These are phyloP conservation scores for Lactarius sp. DNA, from an alignment of 768 basidiomycete species.

Conservation along the genomic window DNA sequence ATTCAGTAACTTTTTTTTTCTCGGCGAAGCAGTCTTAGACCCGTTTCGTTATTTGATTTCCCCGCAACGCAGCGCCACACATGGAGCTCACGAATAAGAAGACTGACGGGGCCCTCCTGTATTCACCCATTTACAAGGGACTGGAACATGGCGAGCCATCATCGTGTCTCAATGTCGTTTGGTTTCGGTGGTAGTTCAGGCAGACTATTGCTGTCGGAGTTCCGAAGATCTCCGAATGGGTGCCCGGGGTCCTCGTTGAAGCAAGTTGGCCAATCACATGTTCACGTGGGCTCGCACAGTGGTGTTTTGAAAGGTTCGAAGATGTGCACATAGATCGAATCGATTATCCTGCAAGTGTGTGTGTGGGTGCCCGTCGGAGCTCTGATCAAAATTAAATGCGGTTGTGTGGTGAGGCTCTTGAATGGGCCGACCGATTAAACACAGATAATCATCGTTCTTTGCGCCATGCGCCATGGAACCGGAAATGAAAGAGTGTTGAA, in stretches of 20 bases:
- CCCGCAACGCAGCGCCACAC: no score
- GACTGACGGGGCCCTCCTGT: no score
- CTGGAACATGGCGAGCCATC: no score
- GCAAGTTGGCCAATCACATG: no score
- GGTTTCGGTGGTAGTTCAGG: no score
- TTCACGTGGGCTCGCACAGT: neutral
- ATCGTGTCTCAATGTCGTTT: neutral
- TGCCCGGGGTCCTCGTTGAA: neutral
- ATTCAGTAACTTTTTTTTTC: neutral
- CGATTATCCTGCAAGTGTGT: neutral
- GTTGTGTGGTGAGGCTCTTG: neutral
- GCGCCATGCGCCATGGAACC: conserved; percentile 2
- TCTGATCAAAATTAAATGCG: neutral
- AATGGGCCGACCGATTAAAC: conserved; percentile 6
- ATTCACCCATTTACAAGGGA: no score
- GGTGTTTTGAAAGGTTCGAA: neutral
- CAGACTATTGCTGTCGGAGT: neutral
- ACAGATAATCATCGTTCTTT: conserved; percentile 11
- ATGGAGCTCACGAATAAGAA: no score
- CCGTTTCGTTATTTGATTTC: no score
- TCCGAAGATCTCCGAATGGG: neutral
- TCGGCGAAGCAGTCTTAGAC: neutral
- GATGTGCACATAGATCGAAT: neutral
- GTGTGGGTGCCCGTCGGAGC: neutral
- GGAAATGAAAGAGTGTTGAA: neutral